Conservation (phyloP, 2,329 filamentous ascomycete species). For the Calycina herbarum region DNA sequence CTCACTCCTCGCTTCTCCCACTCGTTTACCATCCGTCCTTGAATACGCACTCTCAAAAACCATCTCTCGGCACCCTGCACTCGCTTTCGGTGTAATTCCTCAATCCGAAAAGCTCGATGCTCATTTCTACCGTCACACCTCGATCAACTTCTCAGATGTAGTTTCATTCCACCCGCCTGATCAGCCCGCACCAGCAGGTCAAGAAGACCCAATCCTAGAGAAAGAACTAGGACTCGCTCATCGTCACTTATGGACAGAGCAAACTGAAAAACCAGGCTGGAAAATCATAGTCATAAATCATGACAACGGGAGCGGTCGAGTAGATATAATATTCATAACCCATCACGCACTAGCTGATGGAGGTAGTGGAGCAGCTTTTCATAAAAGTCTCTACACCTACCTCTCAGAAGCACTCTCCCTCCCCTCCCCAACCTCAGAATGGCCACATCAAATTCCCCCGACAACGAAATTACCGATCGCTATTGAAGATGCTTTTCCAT, state of each 20-base stretch:
- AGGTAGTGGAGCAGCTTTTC: constrained; percentile 23
- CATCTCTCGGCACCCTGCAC: constrained; percentile 23
- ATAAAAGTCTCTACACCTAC: constrained; percentile 22
- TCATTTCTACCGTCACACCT: constrained; percentile 20
- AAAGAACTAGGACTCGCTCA: constrained; percentile 23
- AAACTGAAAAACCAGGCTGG: constrained; percentile 25
- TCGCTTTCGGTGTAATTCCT: constrained; percentile 24
- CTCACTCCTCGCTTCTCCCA: background rate
- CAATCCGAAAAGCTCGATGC: constrained; percentile 16
- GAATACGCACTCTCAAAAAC: constrained; percentile 20
- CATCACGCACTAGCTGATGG: constrained; percentile 27
- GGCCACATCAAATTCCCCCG: constrained; percentile 19
- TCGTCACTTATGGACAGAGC: constrained; percentile 22
- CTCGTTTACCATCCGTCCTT: constrained; percentile 10
- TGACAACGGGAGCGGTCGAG: constrained; percentile 5
- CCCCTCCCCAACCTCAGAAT: constrained; percentile 1
- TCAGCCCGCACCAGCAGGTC: background rate
- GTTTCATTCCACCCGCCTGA: constrained; percentile 17
- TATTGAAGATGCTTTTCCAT: constrained; percentile 20
- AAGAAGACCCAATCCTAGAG: constrained; percentile 20
- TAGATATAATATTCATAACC: constrained; percentile 25
- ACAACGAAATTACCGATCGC: constrained; percentile 4
- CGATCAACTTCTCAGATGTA: constrained; percentile 24
- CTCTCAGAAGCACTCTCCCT: constrained; percentile 11
- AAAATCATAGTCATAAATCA: constrained; percentile 24